Conservation (phyloP, 495 filamentous ascomycete genomes). For the Aspergillus diversus region DNA sequence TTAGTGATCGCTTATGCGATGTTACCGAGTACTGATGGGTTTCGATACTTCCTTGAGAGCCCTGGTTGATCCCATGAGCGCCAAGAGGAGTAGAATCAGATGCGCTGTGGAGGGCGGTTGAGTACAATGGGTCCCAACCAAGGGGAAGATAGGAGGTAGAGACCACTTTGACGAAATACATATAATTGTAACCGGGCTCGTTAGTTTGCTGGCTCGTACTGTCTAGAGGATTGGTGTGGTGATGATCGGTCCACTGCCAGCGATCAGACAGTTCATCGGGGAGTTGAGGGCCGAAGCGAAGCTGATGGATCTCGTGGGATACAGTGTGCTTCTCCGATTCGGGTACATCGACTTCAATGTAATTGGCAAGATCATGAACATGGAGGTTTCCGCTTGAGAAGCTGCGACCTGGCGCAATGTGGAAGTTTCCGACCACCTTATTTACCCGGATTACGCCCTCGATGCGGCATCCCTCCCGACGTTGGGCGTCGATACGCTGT, state of each 20-base stretch:
- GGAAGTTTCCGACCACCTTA: conserved; percentile 98
- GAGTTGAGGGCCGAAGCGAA: conserved; percentile 92
- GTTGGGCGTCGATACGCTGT: conserved; percentile 82
- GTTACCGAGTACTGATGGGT: conserved; percentile 98
- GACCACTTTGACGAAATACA: conserved; percentile 99
- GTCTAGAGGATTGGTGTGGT: conserved; percentile 93
- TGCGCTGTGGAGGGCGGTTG: conserved; percentile 48
- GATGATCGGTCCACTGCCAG: conserved; percentile 86
- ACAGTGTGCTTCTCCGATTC: conserved; percentile 77
- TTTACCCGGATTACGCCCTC: conserved; percentile 93
- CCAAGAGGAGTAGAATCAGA: conserved; percentile 64
- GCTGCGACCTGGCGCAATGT: conserved; percentile 91
- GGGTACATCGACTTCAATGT: conserved; percentile 61
- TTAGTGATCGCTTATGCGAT: conserved; percentile 84
- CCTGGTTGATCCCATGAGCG: conserved; percentile 57
- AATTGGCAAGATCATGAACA: conserved; percentile 95
- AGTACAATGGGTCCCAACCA: conserved; percentile 67
- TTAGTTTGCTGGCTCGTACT: conserved; percentile 72
- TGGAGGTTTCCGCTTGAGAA: conserved; percentile 96
- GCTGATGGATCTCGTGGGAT: conserved; percentile 84
- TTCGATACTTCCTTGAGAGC: conserved; percentile 79
- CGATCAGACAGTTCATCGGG: conserved; percentile 68
- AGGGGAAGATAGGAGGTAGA: conserved; percentile 91
- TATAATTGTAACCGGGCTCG: conserved; percentile 88
- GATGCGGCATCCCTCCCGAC: conserved; percentile 90